phyloP scores from a whole-genome alignment of 2,329 filamentous ascomycete genomes.

The Lecanicillium sp. region DNA sequence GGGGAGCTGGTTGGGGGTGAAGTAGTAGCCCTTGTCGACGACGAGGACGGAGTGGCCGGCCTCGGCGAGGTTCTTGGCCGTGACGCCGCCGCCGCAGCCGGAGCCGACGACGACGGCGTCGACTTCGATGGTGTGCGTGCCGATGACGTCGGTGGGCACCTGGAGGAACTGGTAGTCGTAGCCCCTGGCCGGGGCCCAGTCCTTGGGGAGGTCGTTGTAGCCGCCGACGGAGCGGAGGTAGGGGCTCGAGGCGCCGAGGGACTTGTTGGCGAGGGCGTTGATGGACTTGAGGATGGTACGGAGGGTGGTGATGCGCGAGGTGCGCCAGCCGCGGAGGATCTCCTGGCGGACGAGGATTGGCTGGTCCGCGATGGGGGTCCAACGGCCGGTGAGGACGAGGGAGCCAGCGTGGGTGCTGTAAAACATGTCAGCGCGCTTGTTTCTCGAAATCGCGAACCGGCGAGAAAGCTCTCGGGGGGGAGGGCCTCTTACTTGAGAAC shows the following conservation, averaged over 20 bases:
- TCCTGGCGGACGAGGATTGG: slow-evolving; percentile 53
- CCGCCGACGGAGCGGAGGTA: slow-evolving; percentile 50
- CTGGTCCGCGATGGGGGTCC: slow-evolving; percentile 55
- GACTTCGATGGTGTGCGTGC: slow-evolving; percentile 58
- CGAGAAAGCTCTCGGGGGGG: neutral
- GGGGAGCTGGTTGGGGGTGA: slow-evolving; percentile 64
- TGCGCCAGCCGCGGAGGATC: slow-evolving; percentile 58
- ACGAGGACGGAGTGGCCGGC: slow-evolving; percentile 71
- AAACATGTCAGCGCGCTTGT: neutral
- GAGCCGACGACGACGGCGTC: slow-evolving; percentile 85
- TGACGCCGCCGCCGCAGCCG: slow-evolving; percentile 78
- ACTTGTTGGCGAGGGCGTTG: slow-evolving; percentile 46
- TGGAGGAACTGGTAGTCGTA: slow-evolving; percentile 59
- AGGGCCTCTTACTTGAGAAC: slow-evolving; percentile 37
- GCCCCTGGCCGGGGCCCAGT: slow-evolving; percentile 42
- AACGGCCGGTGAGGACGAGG: slow-evolving; percentile 61
- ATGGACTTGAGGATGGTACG: slow-evolving; percentile 52
- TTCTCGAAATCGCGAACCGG: neutral
- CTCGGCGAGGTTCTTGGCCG: slow-evolving; percentile 73
- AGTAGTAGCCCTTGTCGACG: slow-evolving; percentile 77
- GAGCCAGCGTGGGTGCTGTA: slow-evolving; percentile 57
- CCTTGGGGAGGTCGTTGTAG: slow-evolving; percentile 48
- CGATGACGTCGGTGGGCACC: slow-evolving; percentile 34
- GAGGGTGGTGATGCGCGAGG: slow-evolving; percentile 48
- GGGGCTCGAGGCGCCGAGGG: slow-evolving; percentile 50